Evolutionary conservation across 2,329 filamentous ascomycete species (phyloP).

Genomic region (Colletotrichum paranaense): DNA sequence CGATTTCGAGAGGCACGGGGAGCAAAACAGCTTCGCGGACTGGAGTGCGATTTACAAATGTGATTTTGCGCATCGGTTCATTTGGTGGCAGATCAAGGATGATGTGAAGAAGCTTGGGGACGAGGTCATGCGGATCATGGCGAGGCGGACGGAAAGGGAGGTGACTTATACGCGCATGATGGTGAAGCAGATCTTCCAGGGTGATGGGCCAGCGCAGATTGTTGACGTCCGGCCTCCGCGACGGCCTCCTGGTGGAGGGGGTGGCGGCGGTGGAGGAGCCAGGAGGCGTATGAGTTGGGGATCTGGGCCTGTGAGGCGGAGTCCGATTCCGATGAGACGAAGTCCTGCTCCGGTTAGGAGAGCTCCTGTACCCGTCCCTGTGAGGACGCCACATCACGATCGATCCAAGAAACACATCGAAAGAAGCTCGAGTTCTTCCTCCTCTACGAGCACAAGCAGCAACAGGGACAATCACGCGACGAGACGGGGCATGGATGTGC

Average conservation of each 20-base stretch:
- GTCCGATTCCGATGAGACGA: neutral
- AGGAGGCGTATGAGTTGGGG: slow-evolving; percentile 9
- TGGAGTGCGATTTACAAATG: slow-evolving; percentile 32
- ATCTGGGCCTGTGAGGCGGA: neutral
- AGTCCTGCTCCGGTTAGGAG: neutral
- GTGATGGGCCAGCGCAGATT: neutral
- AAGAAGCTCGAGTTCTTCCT: neutral
- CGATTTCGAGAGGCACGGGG: slow-evolving; percentile 29
- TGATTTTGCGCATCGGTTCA: slow-evolving; percentile 31
- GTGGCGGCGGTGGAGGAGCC: slow-evolving; percentile 11
- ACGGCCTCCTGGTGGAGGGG: slow-evolving; percentile 9
- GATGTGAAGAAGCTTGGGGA: slow-evolving; percentile 25
- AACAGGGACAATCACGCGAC: neutral
- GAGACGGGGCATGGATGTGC: neutral
- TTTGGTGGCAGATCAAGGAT: slow-evolving; percentile 34
- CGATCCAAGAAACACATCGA: neutral
- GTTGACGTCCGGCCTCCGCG: neutral
- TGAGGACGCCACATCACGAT: neutral
- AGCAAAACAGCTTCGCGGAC: slow-evolving; percentile 26
- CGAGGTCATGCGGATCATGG: slow-evolving; percentile 31
- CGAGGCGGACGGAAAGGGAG: slow-evolving; percentile 30
- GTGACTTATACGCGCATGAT: slow-evolving; percentile 30
- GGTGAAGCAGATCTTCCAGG: slow-evolving; percentile 23
- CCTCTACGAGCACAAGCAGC: slow-evolving; percentile 1
- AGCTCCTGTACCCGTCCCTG: neutral